Conservation (phyloP, 2,329 filamentous ascomycete genomes). For the Periconia sp. region DNA sequence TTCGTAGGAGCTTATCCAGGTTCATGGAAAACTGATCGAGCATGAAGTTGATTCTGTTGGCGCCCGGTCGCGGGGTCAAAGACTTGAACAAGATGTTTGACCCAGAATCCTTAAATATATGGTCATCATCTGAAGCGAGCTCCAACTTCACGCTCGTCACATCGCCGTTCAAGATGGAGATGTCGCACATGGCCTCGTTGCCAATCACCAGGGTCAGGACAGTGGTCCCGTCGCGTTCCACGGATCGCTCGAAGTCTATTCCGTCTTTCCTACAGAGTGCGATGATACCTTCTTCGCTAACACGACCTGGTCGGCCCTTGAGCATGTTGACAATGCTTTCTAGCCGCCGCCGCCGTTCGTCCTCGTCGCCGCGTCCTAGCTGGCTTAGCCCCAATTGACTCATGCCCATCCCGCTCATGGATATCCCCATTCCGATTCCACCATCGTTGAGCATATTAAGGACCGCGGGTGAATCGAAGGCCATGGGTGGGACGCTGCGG, state of each 20-base stretch:
- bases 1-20: conserved; percentile 66
- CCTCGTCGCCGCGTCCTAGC: conserved; percentile 52
- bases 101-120: conserved; percentile 52
- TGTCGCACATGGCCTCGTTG: conserved; percentile 35
- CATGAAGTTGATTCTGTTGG: conserved; percentile 69
- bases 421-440: conserved; percentile 44
- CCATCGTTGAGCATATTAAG: conserved; percentile 46
- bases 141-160: conserved; percentile 63
- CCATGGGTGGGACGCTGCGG: conserved; percentile 46
- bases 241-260: conserved; percentile 51
- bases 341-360: conserved; percentile 55
- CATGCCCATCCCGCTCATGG: conserved; percentile 39
- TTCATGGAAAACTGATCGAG: conserved; percentile 72
- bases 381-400: conserved; percentile 41
- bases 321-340: conserved; percentile 68
- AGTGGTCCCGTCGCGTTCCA: conserved; percentile 27
- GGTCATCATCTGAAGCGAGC: conserved; percentile 62
- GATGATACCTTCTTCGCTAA: conserved; percentile 76
- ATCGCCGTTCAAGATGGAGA: conserved; percentile 32
- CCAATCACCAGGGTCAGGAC: conserved; percentile 39
- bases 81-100: conserved; percentile 65
- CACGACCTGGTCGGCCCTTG: conserved; percentile 66
- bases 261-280: conserved; percentile 68
- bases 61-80: conserved; percentile 60
- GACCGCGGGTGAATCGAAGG: conserved; percentile 46